A percentile compares a stretch with the other conserved stretches of the same genome.
These are phyloP conservation scores for Gossypium sturtianum DNA, from an alignment of 345 rosid species.

Conservation along the genomic window DNA sequence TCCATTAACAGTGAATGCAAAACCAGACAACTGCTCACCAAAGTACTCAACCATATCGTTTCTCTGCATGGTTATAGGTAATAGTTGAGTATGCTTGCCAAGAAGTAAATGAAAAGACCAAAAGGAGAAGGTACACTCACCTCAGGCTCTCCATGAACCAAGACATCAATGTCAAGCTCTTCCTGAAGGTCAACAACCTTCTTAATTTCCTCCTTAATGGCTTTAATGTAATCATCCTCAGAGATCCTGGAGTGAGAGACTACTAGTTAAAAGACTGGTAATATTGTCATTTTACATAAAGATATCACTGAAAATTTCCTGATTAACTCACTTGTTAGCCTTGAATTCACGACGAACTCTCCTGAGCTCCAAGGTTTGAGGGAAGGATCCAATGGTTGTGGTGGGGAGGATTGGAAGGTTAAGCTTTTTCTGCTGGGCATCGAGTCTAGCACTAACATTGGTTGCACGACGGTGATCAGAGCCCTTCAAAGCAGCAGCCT, in stretches of 20 bases:
- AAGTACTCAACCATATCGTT: constrained; percentile 99
- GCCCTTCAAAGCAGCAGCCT: constrained; percentile 95
- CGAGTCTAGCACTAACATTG: constrained; percentile 84
- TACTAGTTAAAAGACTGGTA: constrained; percentile 10
- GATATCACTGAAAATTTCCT: constrained; percentile 2
- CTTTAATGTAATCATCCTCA: constrained; percentile 72
- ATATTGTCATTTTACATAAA: not conserved
- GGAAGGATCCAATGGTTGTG: constrained; percentile 97
- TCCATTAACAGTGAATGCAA: constrained; percentile 90
- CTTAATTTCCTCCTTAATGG: constrained; percentile 90
- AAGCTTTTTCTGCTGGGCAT: constrained; percentile 96
- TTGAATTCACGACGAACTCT: constrained; percentile 98
- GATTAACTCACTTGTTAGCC: constrained; percentile 72
- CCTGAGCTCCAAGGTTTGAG: constrained; percentile 90
- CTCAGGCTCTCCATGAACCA: constrained; percentile 99
- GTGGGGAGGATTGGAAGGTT: constrained; percentile 95
- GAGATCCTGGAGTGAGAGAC: constrained; percentile 49
- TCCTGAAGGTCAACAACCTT: constrained; percentile 88
- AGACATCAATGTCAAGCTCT: constrained; percentile 93
- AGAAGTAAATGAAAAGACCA: not conserved
- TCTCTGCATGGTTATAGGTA: constrained; percentile 47
- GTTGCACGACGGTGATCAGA: constrained; percentile 93
- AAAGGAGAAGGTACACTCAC: constrained; percentile 32
- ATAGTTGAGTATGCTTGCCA: not conserved
- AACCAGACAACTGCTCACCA: constrained; percentile 95